Base-by-base conservation (phyloP, 1,284 basidiomycete genomes). In the Takashimella koratensis region DNA sequence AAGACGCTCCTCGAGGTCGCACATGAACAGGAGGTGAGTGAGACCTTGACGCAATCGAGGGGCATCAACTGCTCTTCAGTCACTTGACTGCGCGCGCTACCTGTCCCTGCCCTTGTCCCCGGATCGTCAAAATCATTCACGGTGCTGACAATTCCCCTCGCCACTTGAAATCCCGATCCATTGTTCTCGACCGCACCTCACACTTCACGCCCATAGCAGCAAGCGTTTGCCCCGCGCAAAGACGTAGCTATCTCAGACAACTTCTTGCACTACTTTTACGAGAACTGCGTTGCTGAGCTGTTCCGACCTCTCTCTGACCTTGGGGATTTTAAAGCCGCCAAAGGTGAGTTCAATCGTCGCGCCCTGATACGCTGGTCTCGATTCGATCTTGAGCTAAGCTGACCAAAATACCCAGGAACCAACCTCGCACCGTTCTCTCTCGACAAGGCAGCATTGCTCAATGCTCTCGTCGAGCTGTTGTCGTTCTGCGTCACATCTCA, bases 221-320 rank as follows among this genome's bases (percentile, higher is more conserved):
- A 82, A 66, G 66, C 81, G 19, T 75, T 82, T 51, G 77, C 82
- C 54, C 79, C 80, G 23, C 79, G 82, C 52, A 89, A 88, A 74
- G 88, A 94, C 68, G 87, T 94, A 63, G 85, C 86, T n/a, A 82
- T 85, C 52, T 85, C 86, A n/a, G 88, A 95, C 72, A 83, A 84
- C 56, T 98, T 94, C 78, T 78, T 95, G 66, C 87, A 91, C 27
- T 90, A 89, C 75, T 93, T 97, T 74, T 98, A 97, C 79, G 79
- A 82, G 40, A 79, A 83, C 45, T 90, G 87, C 67, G 80, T 88
- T 54, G 77, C 81, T 22, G 79, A 80, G 16, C 78, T 98, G 45
- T 87, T 93, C 76, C 84, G 83, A 66, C 93, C 95, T 2, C 79
- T 97, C 41, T 54, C 76, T 13, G 84, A 89, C 52, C 77, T 96